phyloP scores from a whole-genome alignment of 2,329 filamentous ascomycete genomes.

The Pseudogymnoascus sp. region DNA sequence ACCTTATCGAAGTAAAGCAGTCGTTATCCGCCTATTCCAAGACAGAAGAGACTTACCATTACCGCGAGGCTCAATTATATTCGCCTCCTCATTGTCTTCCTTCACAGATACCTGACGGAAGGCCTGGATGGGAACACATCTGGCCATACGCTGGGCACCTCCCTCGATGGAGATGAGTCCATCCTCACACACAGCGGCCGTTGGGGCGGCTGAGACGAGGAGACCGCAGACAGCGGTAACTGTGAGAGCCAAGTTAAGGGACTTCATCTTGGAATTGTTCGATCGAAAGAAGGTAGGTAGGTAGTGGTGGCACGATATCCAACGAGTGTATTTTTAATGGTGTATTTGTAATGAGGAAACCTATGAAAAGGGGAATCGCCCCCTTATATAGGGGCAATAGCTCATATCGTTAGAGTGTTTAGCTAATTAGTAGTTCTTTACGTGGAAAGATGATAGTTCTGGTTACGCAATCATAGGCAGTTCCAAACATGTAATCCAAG shows the following conservation, averaged over 20 bases:
- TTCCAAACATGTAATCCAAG: not conserved
- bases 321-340: not conserved
- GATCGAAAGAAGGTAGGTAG: not conserved
- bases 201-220: not conserved
- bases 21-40: not conserved
- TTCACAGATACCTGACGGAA: not conserved
- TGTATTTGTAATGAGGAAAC: not conserved
- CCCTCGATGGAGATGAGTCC: not conserved
- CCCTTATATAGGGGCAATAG: not conserved
- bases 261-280: constrained; percentile 1
- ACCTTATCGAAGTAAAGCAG: not conserved
- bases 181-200: not conserved
- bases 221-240: not conserved
- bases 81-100: not conserved
- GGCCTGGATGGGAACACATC: not conserved
- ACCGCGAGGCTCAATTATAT: not conserved
- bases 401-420: not conserved
- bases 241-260: not conserved
- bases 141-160: not conserved
- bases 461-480: not conserved
- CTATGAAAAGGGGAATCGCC: not conserved
- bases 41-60: not conserved
- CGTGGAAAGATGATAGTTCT: not conserved
- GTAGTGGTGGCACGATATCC: not conserved
- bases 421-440: not conserved